Percentiles rank a stretch among this genome's conserved stretches.
Conservation (phyloP, 192 early-diverging fungal genomes). For the Backusella psychrophila region DNA sequence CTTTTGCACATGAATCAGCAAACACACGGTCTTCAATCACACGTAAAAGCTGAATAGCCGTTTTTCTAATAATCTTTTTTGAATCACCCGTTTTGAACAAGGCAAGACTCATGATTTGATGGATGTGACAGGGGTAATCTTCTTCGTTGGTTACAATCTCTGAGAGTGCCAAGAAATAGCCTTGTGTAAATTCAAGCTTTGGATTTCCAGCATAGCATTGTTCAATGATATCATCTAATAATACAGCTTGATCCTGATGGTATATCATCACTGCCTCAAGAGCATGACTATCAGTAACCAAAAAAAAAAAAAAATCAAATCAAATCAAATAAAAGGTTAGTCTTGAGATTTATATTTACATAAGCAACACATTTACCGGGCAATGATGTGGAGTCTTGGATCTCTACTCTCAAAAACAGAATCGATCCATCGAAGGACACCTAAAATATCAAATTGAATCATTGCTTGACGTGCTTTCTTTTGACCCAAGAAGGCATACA, state of each 20-base stretch:
- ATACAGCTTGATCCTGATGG: conserved; percentile 48
- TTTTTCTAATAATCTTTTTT: conserved; percentile 63
- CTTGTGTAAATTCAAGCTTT: conserved; percentile 59
- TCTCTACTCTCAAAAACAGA: conserved; percentile 61
- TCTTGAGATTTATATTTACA: background rate
- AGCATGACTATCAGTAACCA: conserved; percentile 47
- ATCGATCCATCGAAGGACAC: conserved; percentile 61
- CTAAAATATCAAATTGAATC: conserved; percentile 50
- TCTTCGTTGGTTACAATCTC: conserved; percentile 61
- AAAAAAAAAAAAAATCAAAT: too few species aligned
- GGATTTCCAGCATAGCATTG: conserved; percentile 73
- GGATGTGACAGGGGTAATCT: conserved; percentile 63
- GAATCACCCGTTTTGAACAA: conserved; percentile 80
- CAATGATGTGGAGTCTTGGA: conserved; percentile 50
- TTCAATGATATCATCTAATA: conserved; percentile 63
- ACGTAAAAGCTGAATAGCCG: conserved; percentile 67
- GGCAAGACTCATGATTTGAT: conserved; percentile 61
- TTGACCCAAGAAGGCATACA: conserved; percentile 38
- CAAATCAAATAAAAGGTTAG: background rate
- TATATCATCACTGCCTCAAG: conserved; percentile 68
- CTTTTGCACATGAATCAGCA: conserved; percentile 56
- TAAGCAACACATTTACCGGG: conserved; percentile 36
- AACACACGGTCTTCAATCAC: conserved; percentile 69
- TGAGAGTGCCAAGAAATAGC: conserved; percentile 75
- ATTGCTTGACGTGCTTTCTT: conserved; percentile 36